These are phyloP conservation scores for Gnetum montanum DNA, from an alignment of 75 land plant species.

Conservation along the genomic window DNA sequence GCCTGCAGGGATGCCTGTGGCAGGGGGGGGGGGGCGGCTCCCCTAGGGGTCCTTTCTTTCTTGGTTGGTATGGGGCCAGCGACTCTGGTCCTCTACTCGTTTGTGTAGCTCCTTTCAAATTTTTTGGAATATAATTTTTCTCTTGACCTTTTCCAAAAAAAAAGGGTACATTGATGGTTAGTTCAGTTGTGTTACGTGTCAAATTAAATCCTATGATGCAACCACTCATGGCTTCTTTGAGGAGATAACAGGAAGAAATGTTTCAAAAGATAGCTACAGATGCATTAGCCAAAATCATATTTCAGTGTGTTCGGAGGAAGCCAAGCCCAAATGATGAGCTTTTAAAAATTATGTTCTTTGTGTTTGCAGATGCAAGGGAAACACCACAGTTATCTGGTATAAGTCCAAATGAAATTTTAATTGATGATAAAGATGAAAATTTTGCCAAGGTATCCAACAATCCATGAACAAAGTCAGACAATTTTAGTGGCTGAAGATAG, in stretches of 20 bases:
- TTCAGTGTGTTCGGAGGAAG: constrained; percentile 65
- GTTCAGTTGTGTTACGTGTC: constrained; percentile 72
- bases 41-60: no score
- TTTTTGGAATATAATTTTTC: no score
- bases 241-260: constrained; percentile 96
- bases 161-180: no score
- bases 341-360: constrained; percentile 72
- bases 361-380: constrained; percentile 79
- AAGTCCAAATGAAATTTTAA: constrained; percentile 36
- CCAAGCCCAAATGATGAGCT: constrained; percentile 96
- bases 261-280: constrained; percentile 94
- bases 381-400: constrained; percentile 78
- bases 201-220: constrained; percentile 89
- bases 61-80: no score
- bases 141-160: no score
- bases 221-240: constrained; percentile 94
- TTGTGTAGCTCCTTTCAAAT: no score
- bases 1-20: no score
- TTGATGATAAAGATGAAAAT: constrained; percentile 70
- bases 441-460: constrained; percentile 17
- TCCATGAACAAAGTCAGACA: constrained; percentile 34
- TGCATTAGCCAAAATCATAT: constrained; percentile 88
- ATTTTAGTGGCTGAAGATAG: constrained; percentile 61
- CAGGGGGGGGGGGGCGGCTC: no score
- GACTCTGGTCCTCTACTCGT: no score